Evolutionary conservation across 225 moss, liverwort and hornwort genomes (phyloP).

Genomic region (Neckera pumila): DNA sequence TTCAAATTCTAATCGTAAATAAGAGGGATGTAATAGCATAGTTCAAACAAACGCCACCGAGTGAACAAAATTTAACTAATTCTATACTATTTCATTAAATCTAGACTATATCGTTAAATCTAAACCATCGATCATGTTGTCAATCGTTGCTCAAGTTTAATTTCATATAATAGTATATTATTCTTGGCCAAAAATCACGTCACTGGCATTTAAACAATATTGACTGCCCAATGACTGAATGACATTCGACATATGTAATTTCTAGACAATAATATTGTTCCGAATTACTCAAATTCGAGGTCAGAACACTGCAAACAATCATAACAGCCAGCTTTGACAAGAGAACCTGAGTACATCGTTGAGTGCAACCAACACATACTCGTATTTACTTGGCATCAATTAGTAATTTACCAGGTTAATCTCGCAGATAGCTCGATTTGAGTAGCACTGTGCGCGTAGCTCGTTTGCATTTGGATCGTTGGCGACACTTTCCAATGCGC

Average conservation of each 20-base stretch:
- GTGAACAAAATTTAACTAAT: background rate
- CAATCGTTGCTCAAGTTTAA: background rate
- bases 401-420: conserved; percentile 28
- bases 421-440: conserved; percentile 77
- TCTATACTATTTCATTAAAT: background rate
- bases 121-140: background rate
- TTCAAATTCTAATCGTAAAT: background rate
- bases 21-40: background rate
- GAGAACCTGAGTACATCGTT: background rate
- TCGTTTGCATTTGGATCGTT: conserved; percentile 48
- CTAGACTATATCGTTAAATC: background rate
- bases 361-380: background rate
- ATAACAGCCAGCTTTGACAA: background rate
- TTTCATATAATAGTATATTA: background rate
- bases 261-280: background rate
- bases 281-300: background rate
- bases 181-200: background rate
- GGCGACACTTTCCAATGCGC: conserved; percentile 35
- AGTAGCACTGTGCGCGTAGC: conserved; percentile 60
- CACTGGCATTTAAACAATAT: background rate
- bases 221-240: background rate
- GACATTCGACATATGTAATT: background rate
- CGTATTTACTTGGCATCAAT: background rate
- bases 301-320: background rate
- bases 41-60: background rate